Percentiles rank a stretch among this genome's conserved stretches.
Evolutionary conservation across 2,329 filamentous ascomycete species (phyloP).

Genomic region (Microdochium nivale): DNA sequence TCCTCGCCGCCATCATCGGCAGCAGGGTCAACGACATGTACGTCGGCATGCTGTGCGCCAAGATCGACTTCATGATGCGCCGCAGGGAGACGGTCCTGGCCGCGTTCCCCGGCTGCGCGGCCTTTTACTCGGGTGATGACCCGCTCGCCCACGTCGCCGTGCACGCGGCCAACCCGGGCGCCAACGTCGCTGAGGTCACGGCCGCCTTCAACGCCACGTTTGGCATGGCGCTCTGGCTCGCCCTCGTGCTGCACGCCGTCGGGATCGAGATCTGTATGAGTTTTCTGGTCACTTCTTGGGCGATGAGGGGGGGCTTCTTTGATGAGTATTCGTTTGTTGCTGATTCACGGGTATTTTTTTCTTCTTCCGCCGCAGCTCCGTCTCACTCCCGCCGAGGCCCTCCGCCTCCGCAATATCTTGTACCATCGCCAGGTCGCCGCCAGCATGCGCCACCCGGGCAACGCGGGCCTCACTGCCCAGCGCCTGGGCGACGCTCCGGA

Average conservation of each 20-base stretch:
- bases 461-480: slow-evolving; percentile 26
- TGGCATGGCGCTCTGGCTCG: slow-evolving; percentile 43
- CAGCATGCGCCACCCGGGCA: slow-evolving; percentile 31
- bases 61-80: slow-evolving; percentile 29
- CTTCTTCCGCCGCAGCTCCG: background rate
- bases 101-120: slow-evolving; percentile 35
- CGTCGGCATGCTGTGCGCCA: slow-evolving; percentile 31
- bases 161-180: slow-evolving; percentile 21
- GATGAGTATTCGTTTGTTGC: too few species aligned
- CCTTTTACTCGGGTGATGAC: slow-evolving; percentile 23
- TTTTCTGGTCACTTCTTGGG: too few species aligned
- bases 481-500: slow-evolving; percentile 20
- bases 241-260: slow-evolving; percentile 39
- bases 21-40: slow-evolving; percentile 15
- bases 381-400: slow-evolving; percentile 33
- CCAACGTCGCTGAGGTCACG: slow-evolving; percentile 20
- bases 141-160: slow-evolving; percentile 18
- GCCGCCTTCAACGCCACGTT: slow-evolving; percentile 39
- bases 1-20: slow-evolving; percentile 30
- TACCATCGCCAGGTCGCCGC: slow-evolving; percentile 36
- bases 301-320: too few species aligned
- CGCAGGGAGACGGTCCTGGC: background rate
- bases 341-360: background rate
- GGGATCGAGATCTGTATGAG: slow-evolving; percentile 39
- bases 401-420: slow-evolving; percentile 32